A percentile compares a stretch with the other conserved stretches of the same genome.
Evolutionary conservation across 106 monocot genomes (phyloP).

Genomic region (Acorus gramineus): DNA sequence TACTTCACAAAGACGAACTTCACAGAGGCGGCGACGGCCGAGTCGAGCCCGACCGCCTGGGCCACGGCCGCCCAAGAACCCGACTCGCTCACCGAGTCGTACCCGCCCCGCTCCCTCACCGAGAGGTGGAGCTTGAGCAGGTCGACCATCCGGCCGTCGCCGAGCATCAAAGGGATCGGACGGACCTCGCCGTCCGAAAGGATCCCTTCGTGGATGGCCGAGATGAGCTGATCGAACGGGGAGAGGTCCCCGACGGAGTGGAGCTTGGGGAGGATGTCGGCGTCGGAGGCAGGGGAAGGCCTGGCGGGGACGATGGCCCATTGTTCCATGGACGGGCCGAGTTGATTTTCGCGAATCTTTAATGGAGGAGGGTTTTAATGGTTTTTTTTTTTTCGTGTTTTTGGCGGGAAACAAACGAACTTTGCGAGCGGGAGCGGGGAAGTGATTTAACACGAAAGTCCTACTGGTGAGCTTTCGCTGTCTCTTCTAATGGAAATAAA

Average conservation of each 20-base stretch:
- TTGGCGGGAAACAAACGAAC: too few species aligned
- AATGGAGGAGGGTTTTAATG: too few species aligned
- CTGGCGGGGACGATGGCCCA: too few species aligned
- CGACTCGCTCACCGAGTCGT: constrained; percentile 20
- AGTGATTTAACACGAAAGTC: too few species aligned
- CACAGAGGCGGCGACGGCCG: constrained; percentile 17
- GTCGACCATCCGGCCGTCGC: constrained; percentile 40
- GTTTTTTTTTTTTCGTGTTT: too few species aligned
- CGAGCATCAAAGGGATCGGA: constrained; percentile 38
- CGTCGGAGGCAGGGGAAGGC: background rate
- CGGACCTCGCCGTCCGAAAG: constrained; percentile 12
- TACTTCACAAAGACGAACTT: constrained; percentile 63
- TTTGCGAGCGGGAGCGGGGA: too few species aligned
- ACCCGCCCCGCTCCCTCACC: constrained; percentile 37
- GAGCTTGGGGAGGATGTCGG: background rate
- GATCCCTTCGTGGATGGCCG: constrained; percentile 40
- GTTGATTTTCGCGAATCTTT: too few species aligned
- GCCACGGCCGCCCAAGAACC: constrained; percentile 34
- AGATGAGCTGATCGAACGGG: constrained; percentile 37
- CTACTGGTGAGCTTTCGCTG: too few species aligned
- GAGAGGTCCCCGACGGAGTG: constrained; percentile 1
- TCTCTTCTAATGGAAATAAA: too few species aligned
- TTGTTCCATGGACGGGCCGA: too few species aligned
- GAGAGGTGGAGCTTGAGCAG: constrained; percentile 30
- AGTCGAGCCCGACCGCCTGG: constrained; percentile 25